Base-by-base conservation (phyloP, 2,329 filamentous ascomycete genomes). In the Sordariomycetes sp. region DNA sequence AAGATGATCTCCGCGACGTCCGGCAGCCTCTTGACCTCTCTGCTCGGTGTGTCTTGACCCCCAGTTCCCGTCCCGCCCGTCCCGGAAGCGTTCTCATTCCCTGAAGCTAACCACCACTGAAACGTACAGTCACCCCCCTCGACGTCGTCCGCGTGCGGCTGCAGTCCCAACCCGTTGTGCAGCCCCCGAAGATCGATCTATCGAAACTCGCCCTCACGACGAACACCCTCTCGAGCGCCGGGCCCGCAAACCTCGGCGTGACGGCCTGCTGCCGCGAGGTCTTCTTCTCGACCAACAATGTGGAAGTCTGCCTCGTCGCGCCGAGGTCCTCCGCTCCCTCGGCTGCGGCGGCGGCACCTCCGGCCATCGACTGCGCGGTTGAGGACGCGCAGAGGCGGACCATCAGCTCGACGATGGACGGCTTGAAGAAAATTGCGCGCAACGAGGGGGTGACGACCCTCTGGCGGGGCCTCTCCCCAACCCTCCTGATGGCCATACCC, bases 251-350 rank as follows among this genome's bases (percentile, higher is more conserved):
- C 65, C 81, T 97, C 54, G 94, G 94, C 60, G 89, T 97, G 57
- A 96, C 91, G 17, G 85, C 91, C 45, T 99, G 94, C 72, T 99
- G 94, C 68, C 85, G 94, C 60, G 92, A 99, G 70, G 92, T 99
- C 39, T 99, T 97, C 70, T 99, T 95, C 78, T 84, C 92, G 61
- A 91, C 90, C 62, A 91, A 95, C 67, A 88, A 86, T 69, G 81
- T 85, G 25, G 86, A 90, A 59, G 83, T 87, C 62, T 96, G 91
- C 68, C 76, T 96, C 61, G 87, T 87, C n/a, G 81, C 81, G 3
- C 78, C 81, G 12, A 78, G 79, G 32, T 73, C 79, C 45, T 73
- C 72, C 36, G 72, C 71, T 5, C 6, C 45, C 10, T 24, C 45
- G 10, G 10, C 45, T 8, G 45, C 45, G 45, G 45, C 45, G 6